phyloP scores from a whole-genome alignment of 1,284 basidiomycete genomes.

The Melampsora americana region DNA sequence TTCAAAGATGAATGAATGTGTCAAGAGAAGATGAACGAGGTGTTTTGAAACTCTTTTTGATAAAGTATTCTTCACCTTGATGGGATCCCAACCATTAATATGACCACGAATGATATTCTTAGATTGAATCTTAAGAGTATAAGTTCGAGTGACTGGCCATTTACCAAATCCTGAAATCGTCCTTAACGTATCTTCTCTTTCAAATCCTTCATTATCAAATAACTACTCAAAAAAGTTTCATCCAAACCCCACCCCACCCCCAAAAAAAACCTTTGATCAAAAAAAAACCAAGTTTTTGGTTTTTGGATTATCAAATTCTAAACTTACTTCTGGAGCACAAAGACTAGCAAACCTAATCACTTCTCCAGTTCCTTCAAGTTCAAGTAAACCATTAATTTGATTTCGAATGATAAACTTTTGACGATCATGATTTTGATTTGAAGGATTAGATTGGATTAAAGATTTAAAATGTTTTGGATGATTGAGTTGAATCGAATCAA shows the following conservation, averaged over 20 bases:
- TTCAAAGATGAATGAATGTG: too few relatives aligned
- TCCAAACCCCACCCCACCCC: too few relatives aligned
- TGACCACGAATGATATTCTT: conserved; percentile 28
- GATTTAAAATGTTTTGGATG: neutral
- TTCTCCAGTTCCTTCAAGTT: conserved; percentile 30
- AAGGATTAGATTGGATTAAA: neutral
- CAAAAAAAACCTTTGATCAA: too few relatives aligned
- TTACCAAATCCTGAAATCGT: conserved; percentile 40
- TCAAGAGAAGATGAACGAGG: too few relatives aligned
- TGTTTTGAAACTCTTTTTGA: too few relatives aligned
- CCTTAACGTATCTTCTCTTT: conserved; percentile 41
- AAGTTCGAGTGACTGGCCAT: conserved; percentile 41
- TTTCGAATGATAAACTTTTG: conserved; percentile 34
- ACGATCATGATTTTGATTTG: conserved; percentile 5
- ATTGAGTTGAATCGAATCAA: too few relatives aligned
- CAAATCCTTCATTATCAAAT: conserved; percentile 41
- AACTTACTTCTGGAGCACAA: conserved; percentile 30
- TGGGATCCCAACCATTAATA: conserved; percentile 38
- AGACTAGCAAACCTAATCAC: conserved; percentile 39
- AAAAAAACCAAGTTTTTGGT: neutral
- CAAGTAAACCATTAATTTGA: conserved; percentile 16
- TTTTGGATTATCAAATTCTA: neutral
- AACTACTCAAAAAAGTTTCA: neutral
- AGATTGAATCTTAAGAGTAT: conserved; percentile 40
- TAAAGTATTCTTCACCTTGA: neutral